Evolutionary conservation across 371 early-diverging fungal species (phyloP), one percentile per base, ranked within the genome.

Genomic region (Syncephalis plumigaleata): DNA sequence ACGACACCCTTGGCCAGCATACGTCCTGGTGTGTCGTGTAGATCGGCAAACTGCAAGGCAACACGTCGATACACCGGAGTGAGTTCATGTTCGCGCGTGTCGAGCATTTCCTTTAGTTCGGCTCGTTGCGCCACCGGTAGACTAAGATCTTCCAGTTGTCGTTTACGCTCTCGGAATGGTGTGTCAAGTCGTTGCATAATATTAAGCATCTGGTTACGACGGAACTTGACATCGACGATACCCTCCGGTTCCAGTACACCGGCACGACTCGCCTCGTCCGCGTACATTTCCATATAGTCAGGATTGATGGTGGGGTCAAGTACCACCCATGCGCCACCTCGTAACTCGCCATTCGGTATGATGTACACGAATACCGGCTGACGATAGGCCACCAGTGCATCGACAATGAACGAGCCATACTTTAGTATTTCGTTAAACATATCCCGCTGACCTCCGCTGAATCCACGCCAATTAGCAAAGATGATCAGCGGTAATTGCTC

Each of bases 381-480:
- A 63, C 81, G 77, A 78, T 95, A 95, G 55, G 75, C 75, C 38
- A 77, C 63, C 39, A 98, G 76, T 20, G 93, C 94, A 68, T 94
- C 93, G 47, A 98, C 96, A 55, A 98, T 98, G 62, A 85, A 80
- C 3, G 96, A 77, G 49, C 99, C 99, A 58, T 84, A 94, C 66
- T 98, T 95, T 48, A 98, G 73, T 1, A 98, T 77, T 64, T 92
- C 94, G 58, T 93, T 81, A 75, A 79, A 93, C 96, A 98, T 96
- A 65, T 98, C 98, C 56, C 84, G 87, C 65, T 95, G 93, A 47
- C 98, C 97, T 52, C 98, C 98, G 39, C 86, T 86, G 81, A 98
- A 98, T 47, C 99, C 99, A 71, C 97, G 91, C 97, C 97, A 98
- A 85, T 98, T 97, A 66, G 97, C 98, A 74, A 98, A 90, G 66